Conservation (phyloP, 2,329 filamentous ascomycete species). For the Ambrosiella xylebori region DNA sequence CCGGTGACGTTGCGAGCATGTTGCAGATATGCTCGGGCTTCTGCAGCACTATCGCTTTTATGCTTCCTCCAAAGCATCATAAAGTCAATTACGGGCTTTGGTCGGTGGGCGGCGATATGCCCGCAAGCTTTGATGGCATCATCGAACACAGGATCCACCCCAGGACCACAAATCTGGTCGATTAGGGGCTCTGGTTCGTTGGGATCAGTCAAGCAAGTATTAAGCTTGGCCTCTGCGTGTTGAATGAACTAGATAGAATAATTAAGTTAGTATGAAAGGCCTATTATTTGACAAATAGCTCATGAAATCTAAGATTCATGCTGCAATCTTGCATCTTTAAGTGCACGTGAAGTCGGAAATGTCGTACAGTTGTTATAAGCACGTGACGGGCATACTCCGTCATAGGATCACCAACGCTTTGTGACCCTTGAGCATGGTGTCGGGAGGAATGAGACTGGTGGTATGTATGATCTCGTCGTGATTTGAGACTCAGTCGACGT, state of each 20-base stretch:
- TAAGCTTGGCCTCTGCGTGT: constrained; percentile 91
- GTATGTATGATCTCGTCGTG: constrained; percentile 54
- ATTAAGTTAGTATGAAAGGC: constrained; percentile 10
- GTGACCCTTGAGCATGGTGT: constrained; percentile 34
- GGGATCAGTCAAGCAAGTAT: constrained; percentile 64
- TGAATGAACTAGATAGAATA: constrained; percentile 54
- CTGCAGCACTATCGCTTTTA: constrained; percentile 75
- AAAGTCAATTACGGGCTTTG: constrained; percentile 86
- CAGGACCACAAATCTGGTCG: constrained; percentile 77
- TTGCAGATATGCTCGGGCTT: constrained; percentile 42
- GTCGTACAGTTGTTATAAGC: constrained; percentile 69
- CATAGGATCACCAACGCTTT: constrained; percentile 74
- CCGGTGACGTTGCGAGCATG: constrained; percentile 23
- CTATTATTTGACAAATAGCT: neutral
- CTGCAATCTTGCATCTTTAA: neutral
- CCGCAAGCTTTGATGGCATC: constrained; percentile 85
- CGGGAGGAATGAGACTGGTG: constrained; percentile 62
- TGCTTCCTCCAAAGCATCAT: constrained; percentile 97
- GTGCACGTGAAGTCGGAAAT: neutral
- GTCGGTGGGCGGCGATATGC: constrained; percentile 85
- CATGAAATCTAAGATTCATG: neutral
- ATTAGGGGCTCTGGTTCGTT: constrained; percentile 70
- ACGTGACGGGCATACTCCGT: constrained; percentile 95
- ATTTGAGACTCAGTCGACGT: constrained; percentile 43
- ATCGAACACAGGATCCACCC: constrained; percentile 77